Base-by-base conservation (phyloP, 768 basidiomycete species). In the Termitomyces sp. region DNA sequence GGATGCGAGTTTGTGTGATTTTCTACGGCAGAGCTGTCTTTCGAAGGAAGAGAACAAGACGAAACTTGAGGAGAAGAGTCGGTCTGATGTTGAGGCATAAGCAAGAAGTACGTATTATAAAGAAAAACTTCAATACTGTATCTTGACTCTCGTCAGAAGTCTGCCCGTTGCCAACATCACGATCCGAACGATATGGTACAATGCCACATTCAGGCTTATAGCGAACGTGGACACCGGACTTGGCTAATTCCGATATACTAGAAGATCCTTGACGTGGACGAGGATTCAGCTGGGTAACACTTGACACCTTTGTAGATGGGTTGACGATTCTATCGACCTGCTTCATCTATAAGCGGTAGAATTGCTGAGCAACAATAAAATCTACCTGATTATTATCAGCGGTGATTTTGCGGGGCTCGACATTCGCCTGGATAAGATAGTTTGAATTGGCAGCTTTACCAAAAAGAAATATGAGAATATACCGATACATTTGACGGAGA, bases 91-190 rank as follows among this genome's bases (percentile, higher is more conserved):
- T 32, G 13, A 13, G 36, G 3, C 7, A 13, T 36, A 20, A 42
- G 35, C 5, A 33, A 4, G 32, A 48, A 15, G 10, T 12, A 38
- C 11, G 20, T 7, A 18, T n/a, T 54, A 36, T 10, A 2, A 29
- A 27, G 22, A 7, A 27, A 48, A 29, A 39, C 5, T 36, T 51
- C 56, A 33, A 51, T 50, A 49, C 47, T 22, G 47, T 38, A 20
- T 29, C 33, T 25, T 47, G 32, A 31, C 50, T 60, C 18, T 45
- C 40, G 12, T 61, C 60, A 18, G 60, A 60, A 16, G 52, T 45
- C 11, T 54, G 52, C 3, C 29, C 54, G 18, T 44, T 45, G 23
- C 56, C 52, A 18, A 18, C n/a, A 5, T 55, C 41, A 9, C 40
- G n/a, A 33, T 52, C 38, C 25, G 46, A 25, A 5, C 25, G n/a